Percentiles rank a stretch among this genome's conserved stretches.
Conservation (phyloP, 2,329 filamentous ascomycete genomes). For the Pseudohalonectria lignicola region DNA sequence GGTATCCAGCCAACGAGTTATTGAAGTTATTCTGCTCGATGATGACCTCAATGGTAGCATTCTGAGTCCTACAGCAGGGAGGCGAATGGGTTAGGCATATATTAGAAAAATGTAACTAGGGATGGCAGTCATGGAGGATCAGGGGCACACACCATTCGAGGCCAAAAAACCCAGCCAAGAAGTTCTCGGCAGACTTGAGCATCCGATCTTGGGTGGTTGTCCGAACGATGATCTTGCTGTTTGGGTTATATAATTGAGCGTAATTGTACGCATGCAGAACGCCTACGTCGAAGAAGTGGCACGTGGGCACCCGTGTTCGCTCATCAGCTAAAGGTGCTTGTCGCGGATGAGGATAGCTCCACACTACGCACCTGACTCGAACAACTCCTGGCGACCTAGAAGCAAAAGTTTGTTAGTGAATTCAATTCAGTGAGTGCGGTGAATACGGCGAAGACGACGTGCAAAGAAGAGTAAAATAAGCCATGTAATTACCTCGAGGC, state of each 20-base stretch:
- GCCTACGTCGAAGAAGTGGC: constrained; percentile 23
- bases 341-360: neutral
- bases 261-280: constrained; percentile 65
- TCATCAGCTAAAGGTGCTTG: no score
- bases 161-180: constrained; percentile 69
- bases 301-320: neutral
- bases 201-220: constrained; percentile 71
- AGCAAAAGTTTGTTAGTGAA: no score
- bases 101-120: no score
- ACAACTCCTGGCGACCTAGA: constrained; percentile 55
- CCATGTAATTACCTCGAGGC: constrained; percentile 43
- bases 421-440: no score
- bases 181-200: constrained; percentile 68
- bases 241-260: constrained; percentile 57
- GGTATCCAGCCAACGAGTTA: constrained; percentile 58
- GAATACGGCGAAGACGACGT: no score
- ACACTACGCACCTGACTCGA: constrained; percentile 39
- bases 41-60: constrained; percentile 61
- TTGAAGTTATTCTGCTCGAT: constrained; percentile 56
- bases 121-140: no score
- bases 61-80: constrained; percentile 39
- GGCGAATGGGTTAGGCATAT: no score
- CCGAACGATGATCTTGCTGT: constrained; percentile 60
- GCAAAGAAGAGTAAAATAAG: no score
- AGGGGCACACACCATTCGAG: constrained; percentile 46